These are phyloP conservation scores for Candida sp. DNA, from an alignment of 1,139 yeast species.

Conservation along the genomic window DNA sequence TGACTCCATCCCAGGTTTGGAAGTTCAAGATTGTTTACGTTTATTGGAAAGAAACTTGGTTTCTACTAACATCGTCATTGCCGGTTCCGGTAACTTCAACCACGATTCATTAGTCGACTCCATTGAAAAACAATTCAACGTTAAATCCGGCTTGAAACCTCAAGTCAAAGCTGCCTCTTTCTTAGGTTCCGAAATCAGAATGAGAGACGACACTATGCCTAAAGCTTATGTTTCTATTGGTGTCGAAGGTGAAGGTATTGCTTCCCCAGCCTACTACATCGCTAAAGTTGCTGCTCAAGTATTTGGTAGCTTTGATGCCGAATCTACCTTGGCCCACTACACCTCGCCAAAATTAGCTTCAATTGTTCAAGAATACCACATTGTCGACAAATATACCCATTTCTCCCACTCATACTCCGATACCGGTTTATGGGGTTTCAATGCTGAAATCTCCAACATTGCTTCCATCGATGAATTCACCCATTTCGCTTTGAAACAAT, in stretches of 20 bases:
- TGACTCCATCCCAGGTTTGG: conserved; percentile 58
- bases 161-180: conserved; percentile 52
- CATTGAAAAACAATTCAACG: conserved; percentile 47
- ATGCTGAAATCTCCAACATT: conserved; percentile 60
- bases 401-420: conserved; percentile 71
- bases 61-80: conserved; percentile 62
- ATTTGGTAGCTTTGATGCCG: conserved; percentile 57
- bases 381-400: conserved; percentile 69
- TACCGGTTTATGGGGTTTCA: conserved; percentile 82
- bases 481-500: conserved; percentile 78
- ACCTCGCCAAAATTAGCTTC: conserved; percentile 87
- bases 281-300: conserved; percentile 74
- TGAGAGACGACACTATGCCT: conserved; percentile 85
- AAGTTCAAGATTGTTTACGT: conserved; percentile 52
- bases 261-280: conserved; percentile 62
- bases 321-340: conserved; percentile 54
- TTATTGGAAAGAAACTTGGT: conserved; percentile 57
- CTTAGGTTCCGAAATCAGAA: conserved; percentile 82
- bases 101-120: conserved; percentile 69
- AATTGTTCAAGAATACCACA: conserved; percentile 66
- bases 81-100: conserved; percentile 69
- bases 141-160: conserved; percentile 56
- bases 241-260: conserved; percentile 64
- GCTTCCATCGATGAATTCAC: conserved; percentile 65
- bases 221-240: conserved; percentile 76